Conservation (phyloP, 805 yeast species). For the Teunomyces aglyptinius region DNA sequence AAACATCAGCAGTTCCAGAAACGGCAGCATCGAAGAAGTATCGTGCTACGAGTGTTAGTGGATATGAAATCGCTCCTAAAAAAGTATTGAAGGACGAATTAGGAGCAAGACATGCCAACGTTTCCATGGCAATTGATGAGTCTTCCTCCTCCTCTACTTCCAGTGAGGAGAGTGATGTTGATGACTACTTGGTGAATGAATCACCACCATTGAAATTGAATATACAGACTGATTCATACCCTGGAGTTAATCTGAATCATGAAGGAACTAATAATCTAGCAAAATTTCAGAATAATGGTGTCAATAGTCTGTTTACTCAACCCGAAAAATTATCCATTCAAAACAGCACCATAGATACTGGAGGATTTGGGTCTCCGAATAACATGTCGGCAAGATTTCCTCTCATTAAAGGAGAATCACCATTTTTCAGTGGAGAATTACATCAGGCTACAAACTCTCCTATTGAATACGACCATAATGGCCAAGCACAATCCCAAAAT, state of each 20-base stretch:
- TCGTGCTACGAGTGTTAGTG: slow-evolving; percentile 36
- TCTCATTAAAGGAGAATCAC: slow-evolving; percentile 16
- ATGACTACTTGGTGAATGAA: slow-evolving; percentile 27
- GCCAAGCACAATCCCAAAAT: not conserved
- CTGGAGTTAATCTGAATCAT: not conserved
- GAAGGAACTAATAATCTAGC: not conserved
- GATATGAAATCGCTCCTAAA: slow-evolving; percentile 11
- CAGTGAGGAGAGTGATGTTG: slow-evolving; percentile 36
- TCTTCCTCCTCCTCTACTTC: slow-evolving; percentile 3
- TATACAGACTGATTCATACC: slow-evolving; percentile 15
- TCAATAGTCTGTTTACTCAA: not conserved
- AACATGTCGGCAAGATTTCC: slow-evolving; percentile 11
- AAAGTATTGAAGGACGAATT: slow-evolving; percentile 3
- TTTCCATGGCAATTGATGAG: not conserved
- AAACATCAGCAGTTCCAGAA: slow-evolving; percentile 22
- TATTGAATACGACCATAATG: slow-evolving; percentile 8
- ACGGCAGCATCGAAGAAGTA: slow-evolving; percentile 16
- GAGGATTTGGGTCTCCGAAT: slow-evolving; percentile 18
- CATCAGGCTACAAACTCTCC: slow-evolving; percentile 16
- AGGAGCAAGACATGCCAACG: slow-evolving; percentile 7
- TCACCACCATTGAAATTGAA: slow-evolving; percentile 29
- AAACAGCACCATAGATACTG: slow-evolving; percentile 9
- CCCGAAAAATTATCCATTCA: slow-evolving; percentile 5
- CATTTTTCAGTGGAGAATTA: slow-evolving; percentile 15
- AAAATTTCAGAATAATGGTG: not conserved